phyloP scores from a whole-genome alignment of 257 asterid genomes.

The Ophiorrhiza pumila region DNA sequence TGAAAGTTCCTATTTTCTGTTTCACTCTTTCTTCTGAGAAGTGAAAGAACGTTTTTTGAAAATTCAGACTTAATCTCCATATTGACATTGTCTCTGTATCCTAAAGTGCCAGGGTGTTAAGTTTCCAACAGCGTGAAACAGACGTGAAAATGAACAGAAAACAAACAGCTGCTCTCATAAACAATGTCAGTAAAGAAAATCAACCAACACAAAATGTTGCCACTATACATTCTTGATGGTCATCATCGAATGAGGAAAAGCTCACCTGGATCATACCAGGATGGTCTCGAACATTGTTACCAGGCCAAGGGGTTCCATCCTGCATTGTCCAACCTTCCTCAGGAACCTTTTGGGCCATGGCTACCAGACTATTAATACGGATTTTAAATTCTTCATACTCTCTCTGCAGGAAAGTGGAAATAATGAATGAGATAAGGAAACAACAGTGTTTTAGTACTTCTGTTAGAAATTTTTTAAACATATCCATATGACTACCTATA shows the following conservation, averaged over 20 bases:
- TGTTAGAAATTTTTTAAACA: background rate
- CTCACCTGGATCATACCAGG: slow-evolving; percentile 98
- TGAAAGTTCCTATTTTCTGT: background rate
- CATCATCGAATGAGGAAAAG: background rate
- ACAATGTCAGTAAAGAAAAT: background rate
- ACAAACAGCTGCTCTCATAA: background rate
- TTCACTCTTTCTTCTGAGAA: background rate
- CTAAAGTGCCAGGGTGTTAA: background rate
- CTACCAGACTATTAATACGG: slow-evolving; percentile 64
- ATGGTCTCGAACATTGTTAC: slow-evolving; percentile 86
- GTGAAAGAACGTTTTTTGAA: background rate
- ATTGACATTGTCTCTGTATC: background rate
- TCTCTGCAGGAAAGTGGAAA: slow-evolving; percentile 47
- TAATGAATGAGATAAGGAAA: background rate
- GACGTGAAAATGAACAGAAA: background rate
- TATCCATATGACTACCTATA: background rate
- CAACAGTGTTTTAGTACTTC: background rate
- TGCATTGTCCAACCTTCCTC: slow-evolving; percentile 98
- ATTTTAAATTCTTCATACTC: slow-evolving; percentile 93
- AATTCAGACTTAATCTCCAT: background rate
- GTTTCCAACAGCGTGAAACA: background rate
- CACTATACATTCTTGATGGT: background rate
- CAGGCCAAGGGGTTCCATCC: slow-evolving; percentile 97
- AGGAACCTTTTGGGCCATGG: slow-evolving; percentile 78
- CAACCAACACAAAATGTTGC: background rate